Evolutionary conservation across 768 basidiomycete genomes (phyloP), one percentile per base, ranked within the genome.

Genomic region (Hericium coralloides): DNA sequence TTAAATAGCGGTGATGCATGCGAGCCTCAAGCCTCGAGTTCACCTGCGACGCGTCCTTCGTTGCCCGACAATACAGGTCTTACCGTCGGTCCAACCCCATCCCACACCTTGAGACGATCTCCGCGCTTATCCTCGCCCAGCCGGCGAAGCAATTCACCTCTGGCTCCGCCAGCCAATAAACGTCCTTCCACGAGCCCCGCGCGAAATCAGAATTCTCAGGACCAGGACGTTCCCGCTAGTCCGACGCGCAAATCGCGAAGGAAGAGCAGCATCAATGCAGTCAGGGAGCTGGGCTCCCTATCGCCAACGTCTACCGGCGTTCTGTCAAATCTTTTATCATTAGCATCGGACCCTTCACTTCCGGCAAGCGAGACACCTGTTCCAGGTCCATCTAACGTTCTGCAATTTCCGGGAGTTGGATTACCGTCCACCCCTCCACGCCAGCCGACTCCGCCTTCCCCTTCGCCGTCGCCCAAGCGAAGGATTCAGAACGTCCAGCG

Each of bases 241-340:
- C n/a, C 43, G 43, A 45, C n/a, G n/a, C 43, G 43, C 43, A 45
- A 45, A 45, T n/a, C 43, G 7, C 20, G n/a, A 45, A 45, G 20
- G n/a, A 45, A n/a, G 17, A 20, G 20, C 20, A 45, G 12, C 43
- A 20, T 18, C 43, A 45, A 45, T 45, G 20, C n/a, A 10, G 17
- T 37, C 38, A 72, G 78, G 57, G 77, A 78, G 65, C 67, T 83
- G 25, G 74, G 77, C 15, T 82, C 82, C 18, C 67, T 85, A 39
- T 85, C 85, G n/a, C 84, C 85, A 2, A 72, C 74, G 14, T 85
- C 87, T 45, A 70, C 70, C 39, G 67, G 65, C 53, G 61, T 77
- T 39, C 72, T 80, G 36, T 17, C 55, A 7, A 56, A 59, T 50
- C 52, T 59, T 38, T 48, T 56, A 14, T 38, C 55, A 17, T 23